Base-by-base conservation (phyloP, 192 early-diverging fungal genomes). In the Nowakowskiella sp. region DNA sequence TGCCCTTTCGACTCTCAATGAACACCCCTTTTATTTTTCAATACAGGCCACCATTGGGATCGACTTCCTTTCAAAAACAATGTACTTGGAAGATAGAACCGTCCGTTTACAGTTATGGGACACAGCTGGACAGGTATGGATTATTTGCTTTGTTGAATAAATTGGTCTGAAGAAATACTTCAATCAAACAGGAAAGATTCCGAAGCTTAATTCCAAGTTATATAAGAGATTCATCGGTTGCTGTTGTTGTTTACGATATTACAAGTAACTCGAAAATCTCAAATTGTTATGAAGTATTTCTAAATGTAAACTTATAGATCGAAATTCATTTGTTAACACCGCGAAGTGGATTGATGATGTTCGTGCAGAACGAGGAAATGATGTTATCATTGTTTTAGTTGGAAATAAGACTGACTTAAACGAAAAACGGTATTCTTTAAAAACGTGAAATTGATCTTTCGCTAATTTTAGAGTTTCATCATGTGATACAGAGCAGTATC, bases 31-130 rank as follows among this genome's bases (percentile, higher is more conserved):
- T 21, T 9, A 22, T 29, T 39, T 42, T 13, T 58, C n/a, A n/a
- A n/a, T n/a, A n/a, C n/a, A 90, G 88, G 89, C 96, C 13, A 99
- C 96, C 21, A 99, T 99, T 54, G 96, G 96, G 53, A 97, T 99
- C 55, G 96, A 99, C 63, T 99, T 99, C 69, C 64, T 97, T 53
- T 92, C 90, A 34, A 99, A 99, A 72, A 99, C 94, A 2, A 96
- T 99, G 92, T 99, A 99, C 63, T 73, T 97, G 42, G 93, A 96
- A 58, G 93, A 99, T 70, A 79, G 89, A 47, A 97, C 96, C 6
- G 88, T 97, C n/a, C 80, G 94, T 36, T 77, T 99, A 31, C 94
- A 99, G 71, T 78, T 97, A 52, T 97, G 96, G 96, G 96, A 99
- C 65, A 97, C 94, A 16, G 94, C 94, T 31, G 94, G 96, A 10